Evolutionary conservation across 345 rosid species (phyloP).

Genomic region (Passiflora organensis): DNA sequence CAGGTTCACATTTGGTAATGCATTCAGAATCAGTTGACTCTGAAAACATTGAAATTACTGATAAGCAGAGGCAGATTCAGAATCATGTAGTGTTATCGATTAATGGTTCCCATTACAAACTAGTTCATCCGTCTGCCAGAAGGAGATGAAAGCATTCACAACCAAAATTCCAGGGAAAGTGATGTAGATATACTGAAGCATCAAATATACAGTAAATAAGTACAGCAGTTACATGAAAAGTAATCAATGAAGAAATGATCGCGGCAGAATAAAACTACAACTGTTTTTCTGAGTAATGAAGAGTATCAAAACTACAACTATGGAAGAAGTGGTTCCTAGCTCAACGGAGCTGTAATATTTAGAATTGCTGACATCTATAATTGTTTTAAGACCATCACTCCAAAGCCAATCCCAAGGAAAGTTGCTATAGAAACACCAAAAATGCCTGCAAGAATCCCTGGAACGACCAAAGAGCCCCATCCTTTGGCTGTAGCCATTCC

Average conservation of each 20-base stretch:
- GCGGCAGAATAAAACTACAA: too few species aligned
- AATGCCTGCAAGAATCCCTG: constrained; percentile 68
- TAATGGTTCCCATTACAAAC: too few species aligned
- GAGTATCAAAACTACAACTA: background rate
- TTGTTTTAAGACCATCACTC: constrained; percentile 48
- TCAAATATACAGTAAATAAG: too few species aligned
- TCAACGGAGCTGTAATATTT: background rate
- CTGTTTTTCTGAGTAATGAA: too few species aligned
- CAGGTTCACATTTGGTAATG: too few species aligned
- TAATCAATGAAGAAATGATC: too few species aligned
- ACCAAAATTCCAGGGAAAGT: background rate
- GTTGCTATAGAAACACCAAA: constrained; percentile 68
- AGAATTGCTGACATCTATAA: constrained; percentile 21
- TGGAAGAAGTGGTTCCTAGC: background rate
- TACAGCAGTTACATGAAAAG: too few species aligned
- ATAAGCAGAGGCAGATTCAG: too few species aligned
- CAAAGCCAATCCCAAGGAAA: constrained; percentile 71
- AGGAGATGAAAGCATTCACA: background rate
- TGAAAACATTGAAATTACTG: too few species aligned
- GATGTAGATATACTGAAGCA: background rate
- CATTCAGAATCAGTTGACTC: too few species aligned
- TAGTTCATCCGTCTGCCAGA: too few species aligned
- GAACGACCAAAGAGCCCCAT: constrained; percentile 67
- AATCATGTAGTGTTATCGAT: too few species aligned
- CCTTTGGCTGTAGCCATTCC: constrained; percentile 89